Percentiles rank a stretch among this genome's conserved stretches.
These are phyloP conservation scores for Pyrenophora graminea DNA, from an alignment of 2,329 filamentous ascomycete species.

Conservation along the genomic window DNA sequence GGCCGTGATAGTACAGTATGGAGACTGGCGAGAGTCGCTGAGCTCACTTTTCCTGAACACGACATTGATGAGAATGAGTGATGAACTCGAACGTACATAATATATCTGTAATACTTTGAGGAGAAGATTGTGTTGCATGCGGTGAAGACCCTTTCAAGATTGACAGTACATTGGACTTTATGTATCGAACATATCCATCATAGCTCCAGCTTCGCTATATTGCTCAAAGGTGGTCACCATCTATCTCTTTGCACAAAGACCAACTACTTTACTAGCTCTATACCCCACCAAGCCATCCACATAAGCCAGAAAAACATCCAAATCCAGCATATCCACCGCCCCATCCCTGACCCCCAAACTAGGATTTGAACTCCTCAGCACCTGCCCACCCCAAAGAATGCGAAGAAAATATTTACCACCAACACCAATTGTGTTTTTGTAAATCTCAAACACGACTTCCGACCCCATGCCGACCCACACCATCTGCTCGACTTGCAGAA, in stretches of 20 bases:
- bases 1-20: conserved; percentile 18
- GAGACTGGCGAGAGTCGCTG: background rate
- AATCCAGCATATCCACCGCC: conserved; percentile 70
- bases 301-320: conserved; percentile 68
- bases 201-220: too few relatives aligned
- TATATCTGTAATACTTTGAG: too few relatives aligned
- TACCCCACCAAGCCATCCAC: conserved; percentile 71
- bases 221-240: too few relatives aligned
- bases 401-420: conserved; percentile 57
- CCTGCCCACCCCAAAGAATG: conserved; percentile 71
- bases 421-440: conserved; percentile 21
- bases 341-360: conserved; percentile 55
- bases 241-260: conserved; percentile 22
- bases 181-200: too few relatives aligned
- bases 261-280: conserved; percentile 49
- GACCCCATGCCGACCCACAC: conserved; percentile 84
- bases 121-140: too few relatives aligned
- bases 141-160: too few relatives aligned
- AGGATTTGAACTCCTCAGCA: conserved; percentile 70
- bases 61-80: too few relatives aligned
- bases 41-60: background rate
- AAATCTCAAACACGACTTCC: conserved; percentile 79
- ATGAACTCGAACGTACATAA: background rate
- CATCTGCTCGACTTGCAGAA: conserved; percentile 75
- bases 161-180: too few relatives aligned